Percentiles rank a stretch among this genome's conserved stretches.
Evolutionary conservation across 805 yeast genomes (phyloP).

Genomic region (Wickerhamiella musiphila): DNA sequence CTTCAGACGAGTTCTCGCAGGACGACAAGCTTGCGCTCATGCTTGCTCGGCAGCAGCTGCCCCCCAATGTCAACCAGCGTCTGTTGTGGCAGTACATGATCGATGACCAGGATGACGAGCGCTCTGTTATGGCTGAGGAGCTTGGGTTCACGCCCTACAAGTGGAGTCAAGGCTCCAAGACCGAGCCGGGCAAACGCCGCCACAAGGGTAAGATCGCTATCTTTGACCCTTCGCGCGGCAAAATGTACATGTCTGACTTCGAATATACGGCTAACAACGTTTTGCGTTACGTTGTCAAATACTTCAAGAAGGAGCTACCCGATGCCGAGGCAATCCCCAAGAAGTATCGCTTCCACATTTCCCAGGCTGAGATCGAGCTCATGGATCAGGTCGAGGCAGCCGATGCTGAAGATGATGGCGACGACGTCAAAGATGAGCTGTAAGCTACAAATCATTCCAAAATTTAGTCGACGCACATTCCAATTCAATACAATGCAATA

Average conservation of each 20-base stretch:
- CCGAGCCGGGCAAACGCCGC: not conserved
- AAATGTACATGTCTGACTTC: slow-evolving; percentile 2
- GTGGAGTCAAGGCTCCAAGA: slow-evolving; percentile 3
- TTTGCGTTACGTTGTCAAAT: slow-evolving; percentile 3
- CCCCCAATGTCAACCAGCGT: slow-evolving; percentile 4
- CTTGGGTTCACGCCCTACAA: slow-evolving; percentile 6
- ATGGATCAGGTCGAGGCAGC: slow-evolving; percentile 5
- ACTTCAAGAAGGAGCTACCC: slow-evolving; percentile 4
- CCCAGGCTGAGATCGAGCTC: slow-evolving; percentile 11
- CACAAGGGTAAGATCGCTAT: slow-evolving; percentile 10
- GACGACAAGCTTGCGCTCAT: slow-evolving; percentile 8
- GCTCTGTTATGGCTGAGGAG: slow-evolving; percentile 7
- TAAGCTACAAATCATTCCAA: not conserved
- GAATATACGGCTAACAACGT: slow-evolving; percentile 7
- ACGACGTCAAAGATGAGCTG: slow-evolving; percentile 5
- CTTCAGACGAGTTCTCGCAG: slow-evolving; percentile 5
- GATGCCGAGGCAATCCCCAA: slow-evolving; percentile 7
- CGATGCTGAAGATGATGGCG: slow-evolving; percentile 2
- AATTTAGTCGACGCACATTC: no score
- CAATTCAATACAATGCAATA: no score
- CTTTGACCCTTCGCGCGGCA: slow-evolving; percentile 8
- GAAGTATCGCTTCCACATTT: slow-evolving; percentile 11
- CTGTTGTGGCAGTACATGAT: slow-evolving; percentile 10
- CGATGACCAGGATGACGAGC: slow-evolving; percentile 7
- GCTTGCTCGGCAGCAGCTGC: slow-evolving; percentile 6